These are phyloP conservation scores for Benincasa hispida DNA, from an alignment of 306 rosid genomes.

Conservation along the genomic window DNA sequence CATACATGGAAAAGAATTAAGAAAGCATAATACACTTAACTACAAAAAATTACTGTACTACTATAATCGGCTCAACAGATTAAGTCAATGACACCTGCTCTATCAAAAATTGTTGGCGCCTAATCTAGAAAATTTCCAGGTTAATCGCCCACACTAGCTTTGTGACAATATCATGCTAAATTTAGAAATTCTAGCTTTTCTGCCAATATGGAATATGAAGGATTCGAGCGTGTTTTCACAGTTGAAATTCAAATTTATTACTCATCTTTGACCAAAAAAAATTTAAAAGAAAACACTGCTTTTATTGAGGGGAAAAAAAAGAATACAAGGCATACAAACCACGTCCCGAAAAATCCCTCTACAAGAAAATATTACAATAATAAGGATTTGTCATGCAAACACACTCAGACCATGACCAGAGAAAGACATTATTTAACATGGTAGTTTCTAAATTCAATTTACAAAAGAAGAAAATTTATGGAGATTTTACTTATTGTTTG, in stretches of 20 bases:
- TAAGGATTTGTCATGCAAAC: neutral
- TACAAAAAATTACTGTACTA: neutral
- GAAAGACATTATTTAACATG: neutral
- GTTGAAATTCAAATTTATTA: neutral
- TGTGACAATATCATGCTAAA: neutral
- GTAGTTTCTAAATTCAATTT: neutral
- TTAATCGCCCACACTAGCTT: neutral
- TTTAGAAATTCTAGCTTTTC: neutral
- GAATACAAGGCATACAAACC: no score
- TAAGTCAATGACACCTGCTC: neutral
- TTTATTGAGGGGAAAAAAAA: no score
- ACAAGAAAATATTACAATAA: neutral
- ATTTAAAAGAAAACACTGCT: no score
- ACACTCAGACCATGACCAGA: conserved; percentile 2
- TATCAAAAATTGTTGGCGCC: neutral
- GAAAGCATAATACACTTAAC: neutral
- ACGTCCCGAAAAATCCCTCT: no score
- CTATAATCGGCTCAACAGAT: neutral
- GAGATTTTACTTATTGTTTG: conserved; percentile 73
- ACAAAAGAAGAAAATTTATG: neutral
- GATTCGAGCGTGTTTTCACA: neutral
- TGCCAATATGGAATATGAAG: neutral
- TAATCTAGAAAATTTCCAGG: neutral
- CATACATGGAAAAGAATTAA: neutral
- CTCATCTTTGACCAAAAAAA: no score